These are phyloP conservation scores for Echinochloa phyllopogon DNA, from an alignment of 176 grass and related monocot species.

Conservation along the genomic window DNA sequence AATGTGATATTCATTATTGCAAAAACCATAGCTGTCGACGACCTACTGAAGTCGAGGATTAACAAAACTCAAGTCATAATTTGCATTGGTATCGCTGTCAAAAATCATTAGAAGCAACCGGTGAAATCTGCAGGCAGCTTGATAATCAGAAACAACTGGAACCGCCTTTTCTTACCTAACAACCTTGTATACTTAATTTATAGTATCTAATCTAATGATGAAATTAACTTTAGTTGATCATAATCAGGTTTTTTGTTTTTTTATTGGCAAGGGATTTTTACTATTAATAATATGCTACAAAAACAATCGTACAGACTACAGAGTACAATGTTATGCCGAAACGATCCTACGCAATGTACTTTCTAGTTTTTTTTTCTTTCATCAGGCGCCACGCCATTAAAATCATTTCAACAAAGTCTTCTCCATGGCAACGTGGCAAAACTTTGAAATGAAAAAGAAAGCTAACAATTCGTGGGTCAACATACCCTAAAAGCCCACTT, in stretches of 20 bases:
- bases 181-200: slow-evolving; percentile 1
- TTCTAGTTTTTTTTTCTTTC: no score
- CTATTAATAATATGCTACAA: not conserved
- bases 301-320: no score
- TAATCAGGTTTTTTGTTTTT: not conserved
- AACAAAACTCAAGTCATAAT: not conserved
- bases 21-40: not conserved
- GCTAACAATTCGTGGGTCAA: not conserved
- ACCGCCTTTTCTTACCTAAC: not conserved
- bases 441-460: not conserved
- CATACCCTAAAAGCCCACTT: not conserved
- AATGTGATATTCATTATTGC: slow-evolving; percentile 6
- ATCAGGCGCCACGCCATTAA: no score
- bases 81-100: slow-evolving; percentile 1
- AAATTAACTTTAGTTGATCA: slow-evolving; percentile 2
- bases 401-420: no score
- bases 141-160: slow-evolving; percentile 15
- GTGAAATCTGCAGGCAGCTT: not conserved
- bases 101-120: slow-evolving; percentile 12
- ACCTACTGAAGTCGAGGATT: not conserved
- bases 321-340: no score
- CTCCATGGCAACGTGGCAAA: not conserved
- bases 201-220: not conserved
- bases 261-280: not conserved
- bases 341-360: no score